A percentile compares a stretch with the other conserved stretches of the same genome.
Conservation (phyloP, 805 yeast genomes). For the Starmerella apis region DNA sequence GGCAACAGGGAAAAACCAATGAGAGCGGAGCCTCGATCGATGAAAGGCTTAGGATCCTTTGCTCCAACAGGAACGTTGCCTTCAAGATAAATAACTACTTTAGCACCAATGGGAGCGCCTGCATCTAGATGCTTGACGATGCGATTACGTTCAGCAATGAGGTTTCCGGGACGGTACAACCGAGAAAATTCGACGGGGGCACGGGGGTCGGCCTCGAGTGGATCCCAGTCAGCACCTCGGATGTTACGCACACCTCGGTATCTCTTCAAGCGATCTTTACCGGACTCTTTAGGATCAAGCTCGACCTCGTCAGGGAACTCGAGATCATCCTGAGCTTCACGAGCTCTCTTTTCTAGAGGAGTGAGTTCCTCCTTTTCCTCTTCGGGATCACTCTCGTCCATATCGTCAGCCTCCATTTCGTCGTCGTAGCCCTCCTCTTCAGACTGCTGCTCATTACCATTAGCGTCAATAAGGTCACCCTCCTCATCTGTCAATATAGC, state of each 20-base stretch:
- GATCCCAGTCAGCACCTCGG: slow-evolving; percentile 75
- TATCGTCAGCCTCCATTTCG: slow-evolving; percentile 29
- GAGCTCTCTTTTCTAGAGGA: slow-evolving; percentile 70
- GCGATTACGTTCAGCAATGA: slow-evolving; percentile 62
- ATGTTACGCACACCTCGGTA: slow-evolving; percentile 83
- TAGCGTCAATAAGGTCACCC: slow-evolving; percentile 24
- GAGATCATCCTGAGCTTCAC: slow-evolving; percentile 63
- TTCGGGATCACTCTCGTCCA: slow-evolving; percentile 16
- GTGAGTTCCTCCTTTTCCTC: slow-evolving; percentile 44
- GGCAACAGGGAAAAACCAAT: slow-evolving; percentile 63
- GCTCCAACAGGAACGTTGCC: slow-evolving; percentile 3
- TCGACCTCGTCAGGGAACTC: slow-evolving; percentile 96
- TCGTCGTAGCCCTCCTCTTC: slow-evolving; percentile 32
- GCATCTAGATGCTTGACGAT: slow-evolving; percentile 42
- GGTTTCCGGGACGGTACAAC: slow-evolving; percentile 63
- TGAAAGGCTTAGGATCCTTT: slow-evolving; percentile 29
- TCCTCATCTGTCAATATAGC: slow-evolving; percentile 25
- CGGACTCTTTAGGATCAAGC: slow-evolving; percentile 63
- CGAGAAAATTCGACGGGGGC: slow-evolving; percentile 72
- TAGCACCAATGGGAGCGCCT: slow-evolving; percentile 51
- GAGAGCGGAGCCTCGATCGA: slow-evolving; percentile 32
- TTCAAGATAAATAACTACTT: slow-evolving; percentile 46
- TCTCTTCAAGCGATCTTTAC: slow-evolving; percentile 58
- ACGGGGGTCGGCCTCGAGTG: slow-evolving; percentile 65
- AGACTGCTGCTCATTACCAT: slow-evolving; percentile 4